A percentile compares a stretch with the other conserved stretches of the same genome.
Evolutionary conservation across 768 basidiomycete genomes (phyloP).

Genomic region (Fibroporia radiculosa): DNA sequence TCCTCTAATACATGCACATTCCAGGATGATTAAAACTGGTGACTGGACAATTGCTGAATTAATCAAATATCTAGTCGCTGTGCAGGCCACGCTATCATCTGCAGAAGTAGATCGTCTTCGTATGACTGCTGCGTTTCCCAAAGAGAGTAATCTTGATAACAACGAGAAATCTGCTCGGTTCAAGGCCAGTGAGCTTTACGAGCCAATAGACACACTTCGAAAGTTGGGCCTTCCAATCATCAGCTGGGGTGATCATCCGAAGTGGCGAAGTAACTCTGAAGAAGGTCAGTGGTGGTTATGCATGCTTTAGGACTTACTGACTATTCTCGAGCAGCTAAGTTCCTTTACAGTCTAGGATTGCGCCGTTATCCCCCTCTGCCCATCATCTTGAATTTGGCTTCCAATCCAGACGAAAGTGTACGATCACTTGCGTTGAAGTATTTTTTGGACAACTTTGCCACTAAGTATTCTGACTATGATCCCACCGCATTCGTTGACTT

Average conservation of each 20-base stretch:
- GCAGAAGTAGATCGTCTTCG: slow-evolving; percentile 49
- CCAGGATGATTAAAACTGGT: slow-evolving; percentile 82
- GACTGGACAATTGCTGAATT: slow-evolving; percentile 86
- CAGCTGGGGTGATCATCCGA: slow-evolving; percentile 74
- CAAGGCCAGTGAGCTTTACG: slow-evolving; percentile 74
- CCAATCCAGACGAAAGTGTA: slow-evolving; percentile 40
- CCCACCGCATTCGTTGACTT: slow-evolving; percentile 46
- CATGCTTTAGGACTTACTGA: background rate
- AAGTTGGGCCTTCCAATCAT: slow-evolving; percentile 72
- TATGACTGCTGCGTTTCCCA: slow-evolving; percentile 69
- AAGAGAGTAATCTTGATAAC: slow-evolving; percentile 30
- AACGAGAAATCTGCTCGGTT: slow-evolving; percentile 29
- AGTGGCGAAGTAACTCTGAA: slow-evolving; percentile 78
- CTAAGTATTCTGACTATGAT: slow-evolving; percentile 53
- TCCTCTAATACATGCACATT: background rate
- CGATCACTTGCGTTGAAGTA: slow-evolving; percentile 70
- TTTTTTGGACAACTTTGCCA: slow-evolving; percentile 64
- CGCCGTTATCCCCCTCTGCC: slow-evolving; percentile 61
- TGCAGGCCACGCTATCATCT: slow-evolving; percentile 52
- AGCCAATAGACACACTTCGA: slow-evolving; percentile 68
- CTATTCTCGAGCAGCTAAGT: slow-evolving; percentile 53
- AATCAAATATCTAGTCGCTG: slow-evolving; percentile 79
- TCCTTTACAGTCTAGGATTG: slow-evolving; percentile 67
- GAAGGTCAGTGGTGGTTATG: slow-evolving; percentile 51
- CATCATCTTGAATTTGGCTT: slow-evolving; percentile 60